Percentiles rank a stretch among this genome's conserved stretches.
Conservation (phyloP, 2,329 filamentous ascomycete genomes). For the Fusarium xyrophilum region DNA sequence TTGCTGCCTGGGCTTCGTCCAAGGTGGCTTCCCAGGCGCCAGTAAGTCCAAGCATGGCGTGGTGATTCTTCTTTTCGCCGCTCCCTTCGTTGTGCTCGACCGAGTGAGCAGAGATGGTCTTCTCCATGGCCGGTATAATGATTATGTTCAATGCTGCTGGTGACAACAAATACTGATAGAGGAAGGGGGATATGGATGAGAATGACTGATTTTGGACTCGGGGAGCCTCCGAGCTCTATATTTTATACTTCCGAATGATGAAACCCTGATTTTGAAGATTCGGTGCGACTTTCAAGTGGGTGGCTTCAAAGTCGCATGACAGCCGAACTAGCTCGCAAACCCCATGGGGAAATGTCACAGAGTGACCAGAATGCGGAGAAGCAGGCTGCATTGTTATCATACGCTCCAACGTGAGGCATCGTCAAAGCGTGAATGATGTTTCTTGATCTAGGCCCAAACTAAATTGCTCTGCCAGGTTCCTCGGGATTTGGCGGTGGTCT, state of each 20-base stretch:
- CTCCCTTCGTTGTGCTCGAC: not conserved
- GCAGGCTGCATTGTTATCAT: not conserved
- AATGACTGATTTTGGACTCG: not conserved
- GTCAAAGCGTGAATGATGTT: not conserved
- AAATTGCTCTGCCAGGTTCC: not conserved
- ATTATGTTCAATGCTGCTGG: fast-evolving
- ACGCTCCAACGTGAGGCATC: not conserved
- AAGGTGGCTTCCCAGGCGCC: not conserved
- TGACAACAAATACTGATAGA: not conserved
- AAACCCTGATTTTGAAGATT: not conserved
- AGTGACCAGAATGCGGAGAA: not conserved
- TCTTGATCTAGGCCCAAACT: not conserved
- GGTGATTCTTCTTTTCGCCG: fast-evolving
- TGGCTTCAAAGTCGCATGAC: not conserved
- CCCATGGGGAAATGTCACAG: not conserved
- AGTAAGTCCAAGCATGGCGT: fast-evolving
- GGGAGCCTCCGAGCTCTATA: not conserved
- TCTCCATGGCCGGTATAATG: not conserved
- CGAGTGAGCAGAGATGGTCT: not conserved
- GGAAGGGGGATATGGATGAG: fast-evolving
- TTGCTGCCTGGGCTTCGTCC: not conserved
- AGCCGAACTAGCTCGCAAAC: not conserved
- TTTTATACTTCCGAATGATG: not conserved
- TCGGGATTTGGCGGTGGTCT: not conserved
- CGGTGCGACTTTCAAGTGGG: fast-evolving